Conservation (phyloP, 1,284 basidiomycete species). For the Leccinum solheimii region DNA sequence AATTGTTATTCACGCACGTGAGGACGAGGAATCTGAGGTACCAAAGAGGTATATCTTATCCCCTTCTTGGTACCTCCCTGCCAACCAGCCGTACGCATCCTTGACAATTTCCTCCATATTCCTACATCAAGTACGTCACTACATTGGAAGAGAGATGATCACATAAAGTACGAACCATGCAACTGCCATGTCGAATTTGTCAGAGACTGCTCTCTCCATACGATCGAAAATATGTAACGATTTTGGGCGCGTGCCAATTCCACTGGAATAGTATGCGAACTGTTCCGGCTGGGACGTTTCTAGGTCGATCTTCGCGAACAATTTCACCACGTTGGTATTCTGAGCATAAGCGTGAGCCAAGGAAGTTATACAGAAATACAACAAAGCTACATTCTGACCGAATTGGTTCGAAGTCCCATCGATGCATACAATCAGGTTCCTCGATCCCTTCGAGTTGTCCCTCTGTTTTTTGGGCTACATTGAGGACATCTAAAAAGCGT, state of each 20-base stretch:
- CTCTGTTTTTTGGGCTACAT: slow-evolving; percentile 13
- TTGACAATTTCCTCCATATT: slow-evolving; percentile 31
- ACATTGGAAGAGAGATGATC: too few relatives aligned
- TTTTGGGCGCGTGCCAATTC: slow-evolving; percentile 35
- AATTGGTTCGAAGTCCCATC: slow-evolving; percentile 33
- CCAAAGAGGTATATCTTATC: slow-evolving; percentile 47
- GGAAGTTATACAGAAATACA: neutral
- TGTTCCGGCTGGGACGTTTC: slow-evolving; percentile 14
- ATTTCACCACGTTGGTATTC: slow-evolving; percentile 33
- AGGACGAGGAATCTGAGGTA: slow-evolving; percentile 8
- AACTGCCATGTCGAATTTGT: slow-evolving; percentile 26
- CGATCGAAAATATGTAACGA: slow-evolving; percentile 14
- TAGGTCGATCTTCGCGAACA: slow-evolving; percentile 25
- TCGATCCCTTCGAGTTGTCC: slow-evolving; percentile 4
- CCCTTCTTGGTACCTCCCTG: slow-evolving; percentile 37
- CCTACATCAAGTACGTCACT: slow-evolving; percentile 18
- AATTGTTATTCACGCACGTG: neutral
- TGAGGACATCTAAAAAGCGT: slow-evolving; percentile 12
- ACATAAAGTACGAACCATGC: slow-evolving; percentile 23
- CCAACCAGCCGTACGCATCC: slow-evolving; percentile 43
- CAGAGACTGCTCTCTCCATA: slow-evolving; percentile 7
- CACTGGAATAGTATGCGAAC: slow-evolving; percentile 36
- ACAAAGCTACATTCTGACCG: slow-evolving; percentile 24
- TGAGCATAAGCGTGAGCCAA: slow-evolving; percentile 9
- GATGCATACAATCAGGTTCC: slow-evolving; percentile 34